A percentile compares a stretch with the other conserved stretches of the same genome.
Conservation (phyloP, 2,329 filamentous ascomycete genomes). For the Talaromyces verruculosus region DNA sequence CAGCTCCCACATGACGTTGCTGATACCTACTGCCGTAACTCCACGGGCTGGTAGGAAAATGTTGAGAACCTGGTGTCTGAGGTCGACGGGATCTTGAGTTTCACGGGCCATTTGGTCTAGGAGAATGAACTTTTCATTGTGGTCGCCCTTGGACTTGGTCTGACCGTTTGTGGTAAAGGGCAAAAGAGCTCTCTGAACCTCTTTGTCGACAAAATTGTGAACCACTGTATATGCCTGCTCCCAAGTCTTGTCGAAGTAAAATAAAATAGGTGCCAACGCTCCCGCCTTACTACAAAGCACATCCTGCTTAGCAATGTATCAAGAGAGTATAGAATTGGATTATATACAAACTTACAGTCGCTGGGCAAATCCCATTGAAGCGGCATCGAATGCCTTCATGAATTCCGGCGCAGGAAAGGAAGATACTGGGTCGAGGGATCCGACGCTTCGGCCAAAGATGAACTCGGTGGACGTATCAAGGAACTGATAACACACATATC, state of each 20-base stretch:
- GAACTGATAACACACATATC: background rate
- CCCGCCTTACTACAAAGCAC: background rate
- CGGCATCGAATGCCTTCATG: background rate
- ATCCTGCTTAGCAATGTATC: background rate
- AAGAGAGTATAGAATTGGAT: background rate
- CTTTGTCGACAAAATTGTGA: background rate
- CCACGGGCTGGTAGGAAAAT: conserved; percentile 9
- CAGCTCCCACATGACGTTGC: background rate
- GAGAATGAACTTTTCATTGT: conserved; percentile 25
- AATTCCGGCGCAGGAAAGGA: background rate
- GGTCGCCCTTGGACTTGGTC: background rate
- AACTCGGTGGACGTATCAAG: background rate
- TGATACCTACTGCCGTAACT: background rate
- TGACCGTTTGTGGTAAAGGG: background rate
- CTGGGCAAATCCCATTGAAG: background rate
- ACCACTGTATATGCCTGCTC: background rate
- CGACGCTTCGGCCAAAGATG: background rate
- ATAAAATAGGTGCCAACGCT: background rate
- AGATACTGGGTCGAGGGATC: background rate
- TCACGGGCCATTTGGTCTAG: conserved; percentile 26
- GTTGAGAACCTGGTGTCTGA: background rate
- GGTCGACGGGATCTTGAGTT: background rate
- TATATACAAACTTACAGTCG: background rate
- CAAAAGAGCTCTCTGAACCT: background rate
- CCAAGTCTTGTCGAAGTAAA: background rate